Evolutionary conservation across 495 filamentous ascomycete species (phyloP).

Genomic region (Xylaria scruposa): DNA sequence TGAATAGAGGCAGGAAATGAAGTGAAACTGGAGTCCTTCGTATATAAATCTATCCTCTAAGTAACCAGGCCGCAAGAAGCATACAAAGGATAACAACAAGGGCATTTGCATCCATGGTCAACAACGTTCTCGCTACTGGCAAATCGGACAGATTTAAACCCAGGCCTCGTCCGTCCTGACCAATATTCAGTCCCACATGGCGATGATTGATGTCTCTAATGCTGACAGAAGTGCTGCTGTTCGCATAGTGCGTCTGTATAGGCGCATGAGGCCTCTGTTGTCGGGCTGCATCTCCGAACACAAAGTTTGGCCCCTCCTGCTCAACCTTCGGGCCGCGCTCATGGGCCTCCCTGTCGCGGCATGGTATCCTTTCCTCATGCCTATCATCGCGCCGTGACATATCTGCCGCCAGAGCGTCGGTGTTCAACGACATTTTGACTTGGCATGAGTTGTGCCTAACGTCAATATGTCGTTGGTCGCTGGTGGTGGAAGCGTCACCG

Average conservation of each 20-base stretch:
- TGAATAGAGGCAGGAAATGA: no score
- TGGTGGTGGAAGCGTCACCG: neutral
- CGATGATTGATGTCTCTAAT: neutral
- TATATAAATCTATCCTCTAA: neutral
- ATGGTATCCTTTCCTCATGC: neutral
- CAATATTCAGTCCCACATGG: neutral
- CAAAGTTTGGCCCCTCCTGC: neutral
- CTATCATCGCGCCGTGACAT: neutral
- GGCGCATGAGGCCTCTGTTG: neutral
- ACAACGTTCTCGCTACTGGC: neutral
- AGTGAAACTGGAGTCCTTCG: neutral
- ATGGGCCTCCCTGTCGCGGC: neutral
- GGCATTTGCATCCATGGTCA: neutral
- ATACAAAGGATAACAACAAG: neutral
- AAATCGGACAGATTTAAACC: neutral
- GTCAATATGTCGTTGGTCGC: neutral
- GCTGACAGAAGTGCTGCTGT: neutral
- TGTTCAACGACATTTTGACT: neutral
- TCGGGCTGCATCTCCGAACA: neutral
- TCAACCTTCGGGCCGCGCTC: neutral
- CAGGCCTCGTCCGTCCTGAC: neutral
- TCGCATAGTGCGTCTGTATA: neutral
- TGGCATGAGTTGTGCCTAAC: neutral
- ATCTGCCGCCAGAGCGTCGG: neutral
- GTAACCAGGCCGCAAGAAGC: neutral